These are phyloP conservation scores for Solanum clarkiae DNA, from an alignment of 257 asterid genomes.

Conservation along the genomic window DNA sequence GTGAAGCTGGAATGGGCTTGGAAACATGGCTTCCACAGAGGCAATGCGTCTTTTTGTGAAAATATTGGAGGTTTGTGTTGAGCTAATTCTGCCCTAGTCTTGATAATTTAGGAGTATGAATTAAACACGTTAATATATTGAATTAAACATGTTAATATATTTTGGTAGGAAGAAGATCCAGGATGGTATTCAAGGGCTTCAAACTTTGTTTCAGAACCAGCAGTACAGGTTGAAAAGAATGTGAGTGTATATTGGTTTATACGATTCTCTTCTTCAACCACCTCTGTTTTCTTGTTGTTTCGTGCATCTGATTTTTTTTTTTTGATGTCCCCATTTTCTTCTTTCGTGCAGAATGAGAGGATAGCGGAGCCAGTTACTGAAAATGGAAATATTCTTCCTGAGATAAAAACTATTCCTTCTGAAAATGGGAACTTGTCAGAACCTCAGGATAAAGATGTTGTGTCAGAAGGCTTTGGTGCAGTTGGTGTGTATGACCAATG, in stretches of 20 bases:
- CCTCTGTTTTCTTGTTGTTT: background rate
- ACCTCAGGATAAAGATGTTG: conserved; percentile 72
- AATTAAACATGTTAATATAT: background rate
- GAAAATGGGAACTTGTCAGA: conserved; percentile 61
- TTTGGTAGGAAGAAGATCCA: conserved; percentile 87
- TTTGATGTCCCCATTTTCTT: background rate
- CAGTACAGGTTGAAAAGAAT: conserved; percentile 54
- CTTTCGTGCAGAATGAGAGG: conserved; percentile 42
- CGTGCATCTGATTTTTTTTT: background rate
- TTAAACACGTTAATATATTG: background rate
- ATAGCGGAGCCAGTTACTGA: conserved; percentile 37
- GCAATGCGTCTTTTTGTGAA: conserved; percentile 99
- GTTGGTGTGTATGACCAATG: conserved; percentile 81
- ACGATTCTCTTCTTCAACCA: background rate
- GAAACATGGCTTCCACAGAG: conserved; percentile 79
- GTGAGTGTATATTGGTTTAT: conserved; percentile 39
- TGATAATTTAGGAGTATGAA: background rate
- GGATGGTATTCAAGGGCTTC: conserved; percentile 95
- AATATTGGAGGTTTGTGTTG: conserved; percentile 70
- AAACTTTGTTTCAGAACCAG: conserved; percentile 55
- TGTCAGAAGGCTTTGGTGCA: conserved; percentile 47
- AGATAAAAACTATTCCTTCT: conserved; percentile 49
- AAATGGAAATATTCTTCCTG: conserved; percentile 38
- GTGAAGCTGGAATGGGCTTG: conserved; percentile 87
- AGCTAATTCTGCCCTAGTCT: conserved; percentile 1